phyloP scores from a whole-genome alignment of 2,329 filamentous ascomycete species.

The Ophiostoma ulmi region DNA sequence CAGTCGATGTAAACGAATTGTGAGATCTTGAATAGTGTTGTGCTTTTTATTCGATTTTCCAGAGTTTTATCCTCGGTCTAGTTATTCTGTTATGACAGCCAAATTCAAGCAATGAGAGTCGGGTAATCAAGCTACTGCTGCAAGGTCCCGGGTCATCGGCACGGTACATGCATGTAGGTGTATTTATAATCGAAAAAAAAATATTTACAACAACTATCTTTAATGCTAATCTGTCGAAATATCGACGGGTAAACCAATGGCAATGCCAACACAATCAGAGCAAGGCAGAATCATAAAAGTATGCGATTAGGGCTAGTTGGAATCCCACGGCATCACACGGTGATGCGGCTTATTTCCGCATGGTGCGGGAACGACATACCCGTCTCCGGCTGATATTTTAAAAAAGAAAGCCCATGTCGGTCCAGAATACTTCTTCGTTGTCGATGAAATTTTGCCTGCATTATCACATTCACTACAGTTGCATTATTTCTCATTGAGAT shows the following conservation, averaged over 20 bases:
- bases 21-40: background rate
- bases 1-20: background rate
- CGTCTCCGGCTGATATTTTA: background rate
- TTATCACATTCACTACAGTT: background rate
- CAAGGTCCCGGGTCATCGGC: background rate
- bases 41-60: background rate
- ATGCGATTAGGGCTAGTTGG: background rate
- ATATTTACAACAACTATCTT: too few relatives aligned
- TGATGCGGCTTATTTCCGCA: background rate
- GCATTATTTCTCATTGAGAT: background rate
- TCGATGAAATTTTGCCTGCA: background rate
- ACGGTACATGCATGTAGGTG: background rate
- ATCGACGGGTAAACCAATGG: too few relatives aligned
- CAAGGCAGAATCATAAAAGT: background rate
- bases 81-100: too few relatives aligned
- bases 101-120: too few relatives aligned
- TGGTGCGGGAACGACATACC: background rate
- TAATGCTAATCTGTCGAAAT: too few relatives aligned
- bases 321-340: background rate
- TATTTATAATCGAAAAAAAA: too few relatives aligned
- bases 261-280: background rate
- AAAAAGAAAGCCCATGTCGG: background rate
- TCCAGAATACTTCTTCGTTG: background rate
- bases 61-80: background rate
- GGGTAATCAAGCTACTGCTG: background rate